Evolutionary conservation across 805 yeast species (phyloP).

Genomic region (Torulaspora franciscae): DNA sequence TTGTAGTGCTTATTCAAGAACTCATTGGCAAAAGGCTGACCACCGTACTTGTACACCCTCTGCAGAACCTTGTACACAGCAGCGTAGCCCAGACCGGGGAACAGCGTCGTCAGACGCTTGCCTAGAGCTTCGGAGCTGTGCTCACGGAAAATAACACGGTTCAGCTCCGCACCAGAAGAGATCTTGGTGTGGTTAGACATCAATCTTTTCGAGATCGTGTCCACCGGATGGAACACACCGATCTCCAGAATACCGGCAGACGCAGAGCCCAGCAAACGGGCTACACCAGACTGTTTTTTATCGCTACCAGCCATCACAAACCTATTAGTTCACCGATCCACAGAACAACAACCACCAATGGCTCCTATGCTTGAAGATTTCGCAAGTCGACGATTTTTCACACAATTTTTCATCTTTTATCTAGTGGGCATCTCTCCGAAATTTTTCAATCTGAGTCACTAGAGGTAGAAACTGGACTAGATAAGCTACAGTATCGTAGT

Average conservation of each 20-base stretch:
- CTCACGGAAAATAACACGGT: slow-evolving; percentile 80
- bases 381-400: background rate
- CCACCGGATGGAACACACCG: slow-evolving; percentile 97
- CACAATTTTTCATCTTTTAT: background rate
- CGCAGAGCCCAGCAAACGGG: slow-evolving; percentile 94
- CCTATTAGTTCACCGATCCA: background rate
- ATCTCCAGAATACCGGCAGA: slow-evolving; percentile 96
- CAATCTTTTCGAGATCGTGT: slow-evolving; percentile 92
- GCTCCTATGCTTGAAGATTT: background rate
- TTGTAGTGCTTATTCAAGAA: slow-evolving; percentile 72
- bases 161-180: slow-evolving; percentile 59
- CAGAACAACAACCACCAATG: background rate
- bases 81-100: slow-evolving; percentile 98
- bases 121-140: slow-evolving; percentile 68
- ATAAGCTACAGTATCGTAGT: no score
- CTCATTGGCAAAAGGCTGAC: slow-evolving; percentile 98
- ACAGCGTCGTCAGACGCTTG: slow-evolving; percentile 71
- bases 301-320: slow-evolving; percentile 40
- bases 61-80: slow-evolving; percentile 95
- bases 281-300: slow-evolving; percentile 77
- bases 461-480: no score
- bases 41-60: slow-evolving; percentile 98
- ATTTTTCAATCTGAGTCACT: background rate
- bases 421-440: background rate
- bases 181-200: slow-evolving; percentile 78